Conservation (phyloP, 768 basidiomycete genomes). For the Lactarius trivialis region DNA sequence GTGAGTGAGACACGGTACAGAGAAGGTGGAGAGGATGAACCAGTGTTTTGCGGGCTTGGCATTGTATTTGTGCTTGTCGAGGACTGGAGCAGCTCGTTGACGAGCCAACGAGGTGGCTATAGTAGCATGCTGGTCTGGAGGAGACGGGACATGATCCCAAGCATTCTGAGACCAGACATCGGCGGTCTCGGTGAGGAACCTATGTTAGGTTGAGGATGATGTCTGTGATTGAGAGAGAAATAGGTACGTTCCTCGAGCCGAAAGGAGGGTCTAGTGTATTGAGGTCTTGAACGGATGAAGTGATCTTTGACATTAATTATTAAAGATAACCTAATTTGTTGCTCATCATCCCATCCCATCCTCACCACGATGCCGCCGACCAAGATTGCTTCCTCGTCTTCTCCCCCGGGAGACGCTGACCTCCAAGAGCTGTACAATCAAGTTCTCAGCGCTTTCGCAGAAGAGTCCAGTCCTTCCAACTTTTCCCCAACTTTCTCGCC, state of each 20-base stretch:
- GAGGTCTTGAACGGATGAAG: constrained; percentile 62
- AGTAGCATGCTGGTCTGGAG: constrained; percentile 68
- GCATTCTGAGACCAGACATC: constrained; percentile 85
- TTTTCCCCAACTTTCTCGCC: constrained; percentile 15
- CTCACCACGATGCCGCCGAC: constrained; percentile 17
- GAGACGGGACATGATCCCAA: constrained; percentile 87
- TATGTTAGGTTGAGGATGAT: constrained; percentile 26
- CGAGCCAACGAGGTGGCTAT: constrained; percentile 63
- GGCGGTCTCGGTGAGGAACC: constrained; percentile 62
- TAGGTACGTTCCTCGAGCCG: constrained; percentile 51
- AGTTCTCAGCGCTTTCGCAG: constrained; percentile 62
- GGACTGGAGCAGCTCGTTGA: constrained; percentile 69
- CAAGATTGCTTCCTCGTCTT: constrained; percentile 11
- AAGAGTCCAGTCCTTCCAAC: constrained; percentile 36
- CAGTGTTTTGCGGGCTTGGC: constrained; percentile 68
- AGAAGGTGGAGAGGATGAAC: constrained; percentile 34
- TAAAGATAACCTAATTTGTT: too few relatives aligned
- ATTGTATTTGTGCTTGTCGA: constrained; percentile 67
- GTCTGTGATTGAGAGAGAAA: constrained; percentile 8
- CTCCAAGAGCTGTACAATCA: constrained; percentile 70
- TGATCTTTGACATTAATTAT: constrained; percentile 29
- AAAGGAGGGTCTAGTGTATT: constrained; percentile 53
- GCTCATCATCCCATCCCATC: not conserved
- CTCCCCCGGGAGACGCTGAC: constrained; percentile 55
- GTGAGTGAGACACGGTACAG: not conserved